Base-by-base conservation (phyloP, 2,329 filamentous ascomycete genomes). In the Cordyceps tenuipes region DNA sequence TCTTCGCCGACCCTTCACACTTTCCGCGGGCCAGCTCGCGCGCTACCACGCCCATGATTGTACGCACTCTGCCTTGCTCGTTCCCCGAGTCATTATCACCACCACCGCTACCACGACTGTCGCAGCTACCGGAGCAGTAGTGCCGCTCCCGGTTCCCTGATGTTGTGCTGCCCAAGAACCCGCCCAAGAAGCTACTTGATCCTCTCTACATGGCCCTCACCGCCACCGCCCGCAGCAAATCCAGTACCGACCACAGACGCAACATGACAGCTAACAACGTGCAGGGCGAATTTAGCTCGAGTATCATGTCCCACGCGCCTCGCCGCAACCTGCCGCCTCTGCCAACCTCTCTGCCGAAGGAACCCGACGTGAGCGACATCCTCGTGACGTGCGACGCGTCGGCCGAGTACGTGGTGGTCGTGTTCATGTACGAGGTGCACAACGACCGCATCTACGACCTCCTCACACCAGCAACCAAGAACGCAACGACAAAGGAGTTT, bases 371-470 rank as follows among this genome's bases (percentile, higher is more conserved):
- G 57, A 84, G 85, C 72, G 79, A 86, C 56, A 77, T 96, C 48
- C 76, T 81, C 5, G 79, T 95, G 0, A 79, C 84, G 0, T 75
- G 71, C 64, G 72, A 75, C 47, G 78, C 85, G 52, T 82, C 82
- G 21, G 84, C 87, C 59, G 90, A 96, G 66, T 97, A 97, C 67
- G 88, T 89, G 5, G 85, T 99, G 58, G 78, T 99, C 12, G 81
- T 99, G 23, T 96, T 91, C 58, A 99, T 99, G 92, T 97, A 97
- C 73, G 94, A 99, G 72, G 93, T 99, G 1, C 97, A 99, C 77
- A 99, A 99, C 69, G 93, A 99, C 74, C 87, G 92, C 41, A 97
- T 99, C 65, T 97, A 95, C 71, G 94, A 99, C 68, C 84, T 99
- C 0, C 79, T 99, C 1, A 89, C 88, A 0, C 82, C 84, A 0